Evolutionary conservation across 129 eudicot species (phyloP), one percentile per base, ranked within the genome.

Genomic region (Lactuca saligna): DNA sequence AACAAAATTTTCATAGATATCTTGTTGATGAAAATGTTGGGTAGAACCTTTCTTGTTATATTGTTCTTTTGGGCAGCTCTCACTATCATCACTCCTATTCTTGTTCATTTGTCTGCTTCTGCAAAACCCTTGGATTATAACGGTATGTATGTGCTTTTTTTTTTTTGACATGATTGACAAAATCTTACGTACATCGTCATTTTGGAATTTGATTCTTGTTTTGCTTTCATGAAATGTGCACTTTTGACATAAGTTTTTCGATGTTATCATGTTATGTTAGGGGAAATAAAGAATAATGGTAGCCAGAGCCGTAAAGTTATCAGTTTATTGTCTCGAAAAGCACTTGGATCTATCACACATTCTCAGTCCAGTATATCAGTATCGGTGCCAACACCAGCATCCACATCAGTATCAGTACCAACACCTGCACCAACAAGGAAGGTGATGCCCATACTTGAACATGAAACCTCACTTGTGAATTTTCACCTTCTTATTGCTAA

Each of bases 1-100:
- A 20, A 57, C 71, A 53, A 58, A 65, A 15, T 29, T 54, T 65
- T 60, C 70, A 33, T 12, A 70, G 35, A 46, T 57, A 41, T 54
- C 70, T 46, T 38, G 69, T 46, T 38, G 73, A 37, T 37, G 75
- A 82, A 82, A 81, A 86, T 83, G 96, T 70, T 54, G 41, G 90
- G 81, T 31, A 89, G 96, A 78, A 83, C 78, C 7, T 66, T 74
- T 69, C 69, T 83, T 66, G 61, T 89, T 63, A 82, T 89, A 25
- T 69, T 89, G 56, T 83, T 83, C 66, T 79, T 70, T 69, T 89
- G 96, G 96, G 92, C 84, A 50, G 75, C 82, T 35, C 84, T 89
- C 54, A 86, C 88, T 17, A 54, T 82, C 61, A 76, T 89, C 74
- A 89, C 96, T 16, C 96, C 96, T 3, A 63, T 69, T 16, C 96